Evolutionary conservation across 495 filamentous ascomycete genomes (phyloP), one percentile per base, ranked within the genome.

Genomic region (Daldinia caldariorum): DNA sequence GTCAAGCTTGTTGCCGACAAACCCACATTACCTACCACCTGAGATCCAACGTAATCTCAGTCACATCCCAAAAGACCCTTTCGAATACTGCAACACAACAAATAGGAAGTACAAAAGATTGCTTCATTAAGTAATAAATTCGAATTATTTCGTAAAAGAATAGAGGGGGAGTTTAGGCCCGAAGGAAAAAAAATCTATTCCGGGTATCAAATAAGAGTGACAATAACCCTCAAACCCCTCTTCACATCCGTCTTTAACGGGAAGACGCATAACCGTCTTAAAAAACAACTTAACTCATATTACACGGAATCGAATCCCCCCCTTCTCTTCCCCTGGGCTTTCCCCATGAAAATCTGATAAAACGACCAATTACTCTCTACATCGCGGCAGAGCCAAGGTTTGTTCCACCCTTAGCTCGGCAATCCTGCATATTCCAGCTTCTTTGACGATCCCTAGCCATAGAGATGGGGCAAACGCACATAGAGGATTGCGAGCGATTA

Each of bases 141-240:
- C 56, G 32, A 70, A 70, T 57, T 70, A 66, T 56, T 56, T 61
- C 57, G 54, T 70, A 61, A 58, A 31, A 61, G 20, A 55, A 66
- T 14, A 18, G 26, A 32, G 22, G 29, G 58, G 65, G 61, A 70
- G 66, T 54, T 69, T 45, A 26, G 56, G 61, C 72, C 72, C 72
- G 69, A 71, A 67, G 63, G 65, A 49, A 26, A 26, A 26, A 26
- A 26, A 72, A 75, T 77, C 75, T 77, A 77, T 32, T 74, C 75
- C 75, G 75, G 75, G 75, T 77, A 77, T 77, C 75, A 77, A 77
- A 65, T 67, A 75, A 64, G 60, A 58, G 49, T 56, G 55, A 65
- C 60, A 55, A 56, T 63, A 62, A 59, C 53, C n/a, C n/a, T 73
- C 60, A 62, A 61, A 32, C 63, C 41, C 61, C 59, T 39, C 56